Conservation (phyloP, 2,329 filamentous ascomycete species). For the Alternaria dauci region DNA sequence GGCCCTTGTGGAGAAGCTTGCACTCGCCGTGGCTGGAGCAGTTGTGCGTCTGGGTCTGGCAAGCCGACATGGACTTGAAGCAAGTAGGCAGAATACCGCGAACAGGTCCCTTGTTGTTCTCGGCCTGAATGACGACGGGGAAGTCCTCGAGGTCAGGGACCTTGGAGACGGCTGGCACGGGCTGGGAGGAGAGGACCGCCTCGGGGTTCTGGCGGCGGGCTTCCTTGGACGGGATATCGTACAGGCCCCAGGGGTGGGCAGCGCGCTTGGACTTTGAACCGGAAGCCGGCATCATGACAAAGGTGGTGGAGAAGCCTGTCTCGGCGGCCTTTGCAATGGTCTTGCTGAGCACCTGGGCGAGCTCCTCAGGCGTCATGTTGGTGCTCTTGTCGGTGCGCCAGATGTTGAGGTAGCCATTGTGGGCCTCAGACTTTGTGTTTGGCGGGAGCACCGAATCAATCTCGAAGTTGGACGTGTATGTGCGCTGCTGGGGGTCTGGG, state of each 20-base stretch:
- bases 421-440: constrained; percentile 27
- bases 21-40: constrained; percentile 87
- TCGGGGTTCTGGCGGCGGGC: constrained; percentile 44
- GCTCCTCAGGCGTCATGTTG: constrained; percentile 21
- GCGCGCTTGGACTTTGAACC: constrained; percentile 43
- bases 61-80: constrained; percentile 74
- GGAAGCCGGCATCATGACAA: constrained; percentile 50
- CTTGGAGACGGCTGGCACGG: constrained; percentile 39
- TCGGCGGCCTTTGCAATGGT: constrained; percentile 21
- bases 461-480: constrained; percentile 36
- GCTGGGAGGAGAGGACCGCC: constrained; percentile 38
- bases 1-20: constrained; percentile 67
- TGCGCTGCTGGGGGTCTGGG: constrained; percentile 36
- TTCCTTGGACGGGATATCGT: constrained; percentile 38
- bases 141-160: constrained; percentile 42
- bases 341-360: constrained; percentile 23
- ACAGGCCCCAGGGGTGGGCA: constrained; percentile 47
- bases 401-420: constrained; percentile 44
- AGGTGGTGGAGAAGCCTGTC: constrained; percentile 41
- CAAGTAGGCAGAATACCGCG: constrained; percentile 72
- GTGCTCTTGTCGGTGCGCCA: constrained; percentile 36
- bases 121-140: constrained; percentile 33
- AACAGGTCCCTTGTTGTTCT: constrained; percentile 46
- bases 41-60: constrained; percentile 73
- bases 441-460: constrained; percentile 31